Conservation (phyloP, 2,329 filamentous ascomycete genomes). For the Akanthomyces dipterigenus region DNA sequence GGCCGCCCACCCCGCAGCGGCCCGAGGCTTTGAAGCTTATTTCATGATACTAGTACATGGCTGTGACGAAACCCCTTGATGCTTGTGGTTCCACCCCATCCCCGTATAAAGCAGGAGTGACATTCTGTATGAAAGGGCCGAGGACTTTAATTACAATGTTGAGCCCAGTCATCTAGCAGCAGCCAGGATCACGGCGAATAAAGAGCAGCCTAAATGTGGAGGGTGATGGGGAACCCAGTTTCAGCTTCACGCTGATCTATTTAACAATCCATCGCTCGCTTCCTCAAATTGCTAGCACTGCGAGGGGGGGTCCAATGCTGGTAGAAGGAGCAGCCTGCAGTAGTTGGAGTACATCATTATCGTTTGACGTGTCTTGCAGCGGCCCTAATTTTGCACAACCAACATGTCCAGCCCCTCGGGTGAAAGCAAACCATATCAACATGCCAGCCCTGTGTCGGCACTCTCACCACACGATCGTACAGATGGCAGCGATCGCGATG, state of each 20-base stretch:
- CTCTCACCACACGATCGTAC: neutral
- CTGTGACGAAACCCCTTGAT: neutral
- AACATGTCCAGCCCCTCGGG: neutral
- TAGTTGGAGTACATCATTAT: neutral
- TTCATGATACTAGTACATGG: neutral
- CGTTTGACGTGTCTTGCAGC: neutral
- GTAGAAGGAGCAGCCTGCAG: neutral
- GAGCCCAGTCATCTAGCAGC: neutral
- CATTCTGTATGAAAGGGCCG: neutral
- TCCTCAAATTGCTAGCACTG: neutral
- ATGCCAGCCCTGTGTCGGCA: neutral
- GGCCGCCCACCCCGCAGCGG: neutral
- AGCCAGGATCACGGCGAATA: neutral
- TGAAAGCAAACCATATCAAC: neutral
- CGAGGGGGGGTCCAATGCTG: neutral
- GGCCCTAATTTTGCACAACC: neutral
- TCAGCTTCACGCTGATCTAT: constrained; percentile 2
- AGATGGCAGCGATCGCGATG: neutral
- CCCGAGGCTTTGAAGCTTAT: neutral
- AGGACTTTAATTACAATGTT: neutral
- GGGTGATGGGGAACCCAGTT: neutral
- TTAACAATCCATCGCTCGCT: neutral
- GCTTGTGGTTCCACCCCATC: neutral
- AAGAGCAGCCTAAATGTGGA: neutral
- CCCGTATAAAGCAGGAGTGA: neutral